A percentile compares a stretch with the other conserved stretches of the same genome.
Conservation (phyloP, 176 grass and related monocot species). For the Puccinellia tenuiflora region DNA sequence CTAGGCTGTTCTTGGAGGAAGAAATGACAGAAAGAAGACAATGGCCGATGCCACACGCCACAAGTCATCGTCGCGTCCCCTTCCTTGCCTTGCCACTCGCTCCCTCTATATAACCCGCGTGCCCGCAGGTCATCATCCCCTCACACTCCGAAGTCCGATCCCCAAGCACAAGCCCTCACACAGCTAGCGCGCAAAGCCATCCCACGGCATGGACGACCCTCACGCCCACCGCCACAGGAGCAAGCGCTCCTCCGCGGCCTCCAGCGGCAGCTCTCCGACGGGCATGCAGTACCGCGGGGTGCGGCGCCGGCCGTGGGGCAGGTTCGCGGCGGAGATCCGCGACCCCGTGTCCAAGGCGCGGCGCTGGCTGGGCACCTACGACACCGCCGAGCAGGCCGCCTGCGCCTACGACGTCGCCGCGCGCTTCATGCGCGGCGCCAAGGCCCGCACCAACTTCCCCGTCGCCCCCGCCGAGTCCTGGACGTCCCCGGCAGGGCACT, state of each 20-base stretch:
- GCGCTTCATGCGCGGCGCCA: constrained; percentile 82
- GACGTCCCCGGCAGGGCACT: constrained; percentile 13
- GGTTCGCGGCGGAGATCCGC: constrained; percentile 93
- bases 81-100: not conserved
- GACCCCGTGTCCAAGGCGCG: constrained; percentile 87
- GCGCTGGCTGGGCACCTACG: constrained; percentile 93
- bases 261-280: not conserved
- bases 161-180: not conserved
- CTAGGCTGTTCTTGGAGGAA: not conserved
- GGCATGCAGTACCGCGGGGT: constrained; percentile 76
- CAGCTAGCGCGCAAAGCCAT: not conserved
- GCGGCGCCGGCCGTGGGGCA: constrained; percentile 84
- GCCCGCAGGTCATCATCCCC: not conserved
- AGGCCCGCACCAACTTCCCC: constrained; percentile 96
- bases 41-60: not conserved
- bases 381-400: constrained; percentile 96
- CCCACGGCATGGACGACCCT: constrained; percentile 22
- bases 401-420: constrained; percentile 95
- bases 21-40: not conserved
- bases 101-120: constrained; percentile 26
- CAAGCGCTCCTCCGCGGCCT: constrained; percentile 18
- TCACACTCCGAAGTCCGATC: not conserved
- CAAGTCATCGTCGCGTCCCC: too few species aligned
- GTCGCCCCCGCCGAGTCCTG: not conserved
- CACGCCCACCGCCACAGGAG: constrained; percentile 12